These are phyloP conservation scores for Colletotrichum sojae DNA, from an alignment of 2,329 filamentous ascomycete species.

Conservation along the genomic window DNA sequence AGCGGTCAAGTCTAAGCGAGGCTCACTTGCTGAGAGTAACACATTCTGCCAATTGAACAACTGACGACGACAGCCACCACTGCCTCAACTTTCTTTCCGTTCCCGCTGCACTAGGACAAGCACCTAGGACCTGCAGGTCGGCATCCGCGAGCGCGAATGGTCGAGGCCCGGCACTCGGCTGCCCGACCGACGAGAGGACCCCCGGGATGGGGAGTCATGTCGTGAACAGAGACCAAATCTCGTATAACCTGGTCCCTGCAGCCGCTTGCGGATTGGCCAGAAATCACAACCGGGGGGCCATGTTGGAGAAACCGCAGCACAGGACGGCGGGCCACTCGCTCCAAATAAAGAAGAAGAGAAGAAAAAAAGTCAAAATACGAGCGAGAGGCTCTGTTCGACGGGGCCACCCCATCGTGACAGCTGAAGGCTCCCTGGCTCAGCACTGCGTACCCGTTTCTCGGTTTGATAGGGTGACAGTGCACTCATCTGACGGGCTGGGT, in stretches of 20 bases:
- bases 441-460: slow-evolving; percentile 11
- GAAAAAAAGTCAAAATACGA: slow-evolving; percentile 32
- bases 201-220: slow-evolving; percentile 9
- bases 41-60: no score
- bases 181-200: slow-evolving; percentile 2
- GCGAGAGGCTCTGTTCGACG: slow-evolving; percentile 19
- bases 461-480: slow-evolving; percentile 36
- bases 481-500: slow-evolving; percentile 20
- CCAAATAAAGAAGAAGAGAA: slow-evolving; percentile 19
- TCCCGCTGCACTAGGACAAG: slow-evolving; percentile 8
- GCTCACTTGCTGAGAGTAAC: no score
- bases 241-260: slow-evolving; percentile 39
- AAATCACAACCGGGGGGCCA: slow-evolving; percentile 18
- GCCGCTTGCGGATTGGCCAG: slow-evolving; percentile 31
- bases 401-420: slow-evolving; percentile 23
- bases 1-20: no score
- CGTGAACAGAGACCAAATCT: slow-evolving; percentile 17
- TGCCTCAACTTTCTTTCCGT: slow-evolving; percentile 18
- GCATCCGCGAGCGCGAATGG: slow-evolving; percentile 19
- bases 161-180: slow-evolving; percentile 34
- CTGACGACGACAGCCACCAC: slow-evolving; percentile 3
- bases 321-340: slow-evolving; percentile 11
- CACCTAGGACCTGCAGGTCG: slow-evolving; percentile 19
- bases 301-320: slow-evolving; percentile 26
- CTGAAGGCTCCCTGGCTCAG: not conserved